Percentiles rank a stretch among this genome's conserved stretches.
Conservation (phyloP, 306 rosid species). For the Inga leiocalycina region DNA sequence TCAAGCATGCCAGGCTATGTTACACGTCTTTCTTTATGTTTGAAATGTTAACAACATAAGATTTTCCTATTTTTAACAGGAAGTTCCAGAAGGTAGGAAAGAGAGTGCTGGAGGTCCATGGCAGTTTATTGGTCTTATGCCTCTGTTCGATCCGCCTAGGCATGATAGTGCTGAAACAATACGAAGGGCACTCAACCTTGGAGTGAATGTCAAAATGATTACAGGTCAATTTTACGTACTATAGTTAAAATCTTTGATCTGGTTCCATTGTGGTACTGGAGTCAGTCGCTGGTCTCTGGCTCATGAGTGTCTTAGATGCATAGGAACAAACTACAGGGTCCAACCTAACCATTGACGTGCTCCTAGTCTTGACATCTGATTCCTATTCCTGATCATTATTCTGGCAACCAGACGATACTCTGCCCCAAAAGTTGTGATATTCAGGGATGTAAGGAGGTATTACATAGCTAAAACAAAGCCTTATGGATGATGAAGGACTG, state of each 20-base stretch:
- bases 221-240: slow-evolving; percentile 59
- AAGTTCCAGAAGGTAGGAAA: slow-evolving; percentile 92
- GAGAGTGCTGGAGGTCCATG: slow-evolving; percentile 96
- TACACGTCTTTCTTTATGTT: background rate
- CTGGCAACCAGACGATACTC: background rate
- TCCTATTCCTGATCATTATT: background rate
- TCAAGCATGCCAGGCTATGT: background rate
- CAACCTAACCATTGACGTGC: slow-evolving; percentile 2
- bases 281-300: background rate
- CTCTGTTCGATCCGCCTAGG: slow-evolving; percentile 98
- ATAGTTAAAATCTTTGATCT: slow-evolving; percentile 25
- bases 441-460: slow-evolving; percentile 8
- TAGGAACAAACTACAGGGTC: slow-evolving; percentile 1
- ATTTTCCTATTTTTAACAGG: slow-evolving; percentile 56
- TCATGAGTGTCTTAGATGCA: background rate
- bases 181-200: slow-evolving; percentile 93
- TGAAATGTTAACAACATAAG: slow-evolving; percentile 5
- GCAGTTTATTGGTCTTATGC: slow-evolving; percentile 96
- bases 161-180: slow-evolving; percentile 99
- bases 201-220: slow-evolving; percentile 97
- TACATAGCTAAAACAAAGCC: slow-evolving; percentile 1
- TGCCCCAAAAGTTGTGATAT: background rate
- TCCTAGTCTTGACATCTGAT: background rate
- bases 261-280: slow-evolving; percentile 11
- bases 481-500: background rate